These are phyloP conservation scores for Thyridium curvatum DNA, from an alignment of 2,329 filamentous ascomycete genomes.

Conservation along the genomic window DNA sequence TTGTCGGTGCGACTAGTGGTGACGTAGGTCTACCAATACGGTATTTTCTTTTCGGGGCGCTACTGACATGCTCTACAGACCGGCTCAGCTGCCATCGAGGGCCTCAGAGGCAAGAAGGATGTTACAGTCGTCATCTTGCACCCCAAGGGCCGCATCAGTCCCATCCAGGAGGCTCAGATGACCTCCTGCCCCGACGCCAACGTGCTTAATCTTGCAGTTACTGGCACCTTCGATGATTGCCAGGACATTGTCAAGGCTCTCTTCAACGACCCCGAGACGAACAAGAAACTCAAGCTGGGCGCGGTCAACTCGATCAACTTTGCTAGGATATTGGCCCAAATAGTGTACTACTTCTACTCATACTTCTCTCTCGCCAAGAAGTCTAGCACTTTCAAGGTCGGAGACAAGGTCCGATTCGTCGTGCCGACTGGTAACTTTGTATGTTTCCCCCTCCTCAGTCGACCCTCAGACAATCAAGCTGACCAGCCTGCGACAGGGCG, in stretches of 20 bases:
- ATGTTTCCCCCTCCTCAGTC: too few species aligned
- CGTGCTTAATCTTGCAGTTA: conserved; percentile 85
- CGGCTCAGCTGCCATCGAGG: conserved; percentile 93
- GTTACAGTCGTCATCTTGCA: conserved; percentile 93
- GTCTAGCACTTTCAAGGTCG: conserved; percentile 53
- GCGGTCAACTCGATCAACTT: conserved; percentile 98
- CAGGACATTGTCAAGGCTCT: conserved; percentile 94
- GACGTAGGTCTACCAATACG: conserved; percentile 32
- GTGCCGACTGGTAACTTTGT: conserved; percentile 93
- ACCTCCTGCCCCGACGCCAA: conserved; percentile 86
- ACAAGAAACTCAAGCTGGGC: conserved; percentile 74
- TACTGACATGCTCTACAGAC: conserved; percentile 35
- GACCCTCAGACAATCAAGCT: too few species aligned
- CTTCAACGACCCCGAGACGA: conserved; percentile 80
- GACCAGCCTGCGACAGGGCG: conserved; percentile 48
- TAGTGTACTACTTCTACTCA: conserved; percentile 93
- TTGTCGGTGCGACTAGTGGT: conserved; percentile 80
- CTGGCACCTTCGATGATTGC: conserved; percentile 93
- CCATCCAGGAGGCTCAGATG: conserved; percentile 96
- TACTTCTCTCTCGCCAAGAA: conserved; percentile 75
- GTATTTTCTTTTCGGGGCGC: background rate
- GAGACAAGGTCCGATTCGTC: conserved; percentile 72
- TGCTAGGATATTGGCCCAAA: conserved; percentile 91
- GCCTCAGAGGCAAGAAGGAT: conserved; percentile 91
- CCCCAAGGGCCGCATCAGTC: conserved; percentile 83